Conservation (phyloP, 305 asterid genomes). For the Rubia peregrina region DNA sequence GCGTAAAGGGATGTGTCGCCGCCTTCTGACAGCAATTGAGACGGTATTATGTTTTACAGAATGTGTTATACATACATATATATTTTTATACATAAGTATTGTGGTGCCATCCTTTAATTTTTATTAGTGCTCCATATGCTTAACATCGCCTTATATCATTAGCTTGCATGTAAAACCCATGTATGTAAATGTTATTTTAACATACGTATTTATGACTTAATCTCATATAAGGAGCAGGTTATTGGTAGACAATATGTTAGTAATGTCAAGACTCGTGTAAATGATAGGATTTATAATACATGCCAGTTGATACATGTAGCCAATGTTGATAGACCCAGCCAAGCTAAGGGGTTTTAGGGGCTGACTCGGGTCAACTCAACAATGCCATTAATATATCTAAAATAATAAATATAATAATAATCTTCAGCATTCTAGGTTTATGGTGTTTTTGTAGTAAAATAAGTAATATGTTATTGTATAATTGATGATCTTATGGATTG, state of each 20-base stretch:
- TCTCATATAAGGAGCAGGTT: neutral
- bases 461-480: too few species aligned
- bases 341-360: neutral
- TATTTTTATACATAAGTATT: neutral
- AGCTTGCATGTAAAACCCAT: neutral
- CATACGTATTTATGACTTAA: neutral
- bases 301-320: neutral
- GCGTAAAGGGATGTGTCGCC: conserved; percentile 14
- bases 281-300: neutral
- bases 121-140: neutral
- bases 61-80: neutral
- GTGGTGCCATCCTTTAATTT: neutral
- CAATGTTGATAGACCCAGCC: too few species aligned
- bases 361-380: neutral
- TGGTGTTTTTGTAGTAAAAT: neutral
- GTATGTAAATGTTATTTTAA: neutral
- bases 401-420: neutral
- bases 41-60: conserved; percentile 3
- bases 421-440: neutral
- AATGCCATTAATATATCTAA: neutral
- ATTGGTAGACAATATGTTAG: neutral
- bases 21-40: conserved; percentile 10
- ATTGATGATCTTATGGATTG: too few species aligned
- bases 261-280: neutral
- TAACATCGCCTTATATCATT: neutral